Base-by-base conservation (phyloP, 768 basidiomycete species). In the Tremella mesenterica region DNA sequence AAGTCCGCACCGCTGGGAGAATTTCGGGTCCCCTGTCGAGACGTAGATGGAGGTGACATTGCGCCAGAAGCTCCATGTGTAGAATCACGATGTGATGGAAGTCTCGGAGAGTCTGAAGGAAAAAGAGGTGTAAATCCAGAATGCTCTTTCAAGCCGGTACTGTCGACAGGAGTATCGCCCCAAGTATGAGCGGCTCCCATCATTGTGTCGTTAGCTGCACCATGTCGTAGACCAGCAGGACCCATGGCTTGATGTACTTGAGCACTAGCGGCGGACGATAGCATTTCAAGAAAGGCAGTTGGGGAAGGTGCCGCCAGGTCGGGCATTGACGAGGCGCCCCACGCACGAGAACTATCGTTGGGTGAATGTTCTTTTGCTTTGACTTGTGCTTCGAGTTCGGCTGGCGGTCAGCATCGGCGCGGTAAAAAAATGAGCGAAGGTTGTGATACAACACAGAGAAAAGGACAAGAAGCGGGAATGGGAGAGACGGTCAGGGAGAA, bases 201-300 rank as follows among this genome's bases (percentile, higher is more conserved):
- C 58, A 63, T 63, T 4, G 56, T 31, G 12, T 56, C 21, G 21
- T 53, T 51, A 16, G 51, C 25, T 12, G 38, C 61, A 26, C 61
- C 61, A 18, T 41, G 27, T 3, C 58, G 58, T 10, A 62, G 45
- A 18, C 54, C 54, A 13, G 49, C 29, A 31, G 20, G 27, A 21
- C 27, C 26, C 9, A 51, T 23, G 44, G 21, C 21, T 12, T 45
- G n/a, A n/a, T 31, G 36, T 8, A 50, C 39, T 48, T 64, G 63
- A 5, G 52, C 56, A 1, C 58, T 55, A 8, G 67, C 67, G 6
- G 67, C 57, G 16, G 67, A 59, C 0, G 67, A 69, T 4, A 69
- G 58, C 58, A 69, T 64, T 10, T 69, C 67, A 26, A 69, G 63
- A 44, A 69, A 67, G 3, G 65, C 50, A 28, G 62, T 69, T 4